Percentiles rank a stretch among this genome's conserved stretches.
Conservation (phyloP, 768 basidiomycete species). For the Lentinula boryana region DNA sequence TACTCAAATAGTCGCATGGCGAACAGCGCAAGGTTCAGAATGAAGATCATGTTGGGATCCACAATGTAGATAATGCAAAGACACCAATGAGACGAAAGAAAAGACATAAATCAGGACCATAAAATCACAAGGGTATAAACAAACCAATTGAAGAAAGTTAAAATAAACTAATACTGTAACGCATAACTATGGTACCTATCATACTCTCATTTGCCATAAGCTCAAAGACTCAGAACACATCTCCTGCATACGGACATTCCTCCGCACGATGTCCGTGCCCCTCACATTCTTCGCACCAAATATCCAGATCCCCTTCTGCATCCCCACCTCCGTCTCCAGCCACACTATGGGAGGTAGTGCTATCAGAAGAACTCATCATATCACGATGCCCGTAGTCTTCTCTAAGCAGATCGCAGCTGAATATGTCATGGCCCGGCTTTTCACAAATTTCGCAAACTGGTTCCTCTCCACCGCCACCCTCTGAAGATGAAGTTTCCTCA, state of each 20-base stretch:
- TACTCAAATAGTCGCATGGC: too few species aligned
- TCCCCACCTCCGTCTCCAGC: background rate
- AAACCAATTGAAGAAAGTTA: background rate
- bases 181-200: background rate
- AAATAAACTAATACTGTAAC: background rate
- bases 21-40: too few species aligned
- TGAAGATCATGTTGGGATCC: too few species aligned
- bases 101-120: too few species aligned
- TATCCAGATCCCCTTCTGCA: constrained; percentile 19
- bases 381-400: constrained; percentile 31
- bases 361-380: background rate
- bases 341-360: background rate
- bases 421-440: constrained; percentile 79
- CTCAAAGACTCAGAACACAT: constrained; percentile 61
- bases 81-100: too few species aligned
- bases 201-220: constrained; percentile 2
- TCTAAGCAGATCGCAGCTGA: constrained; percentile 72
- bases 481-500: constrained; percentile 13
- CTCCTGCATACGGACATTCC: constrained; percentile 80
- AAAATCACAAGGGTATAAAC: background rate
- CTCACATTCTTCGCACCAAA: constrained; percentile 84
- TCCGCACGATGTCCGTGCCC: constrained; percentile 67
- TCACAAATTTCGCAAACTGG: constrained; percentile 84
- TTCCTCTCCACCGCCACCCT: constrained; percentile 19
- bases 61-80: too few species aligned